phyloP scores from a whole-genome alignment of 176 grass and related monocot species.

The Triticum aestivum region IWGSC_CS_RefSeq_v2.1 NC_057795.1:330620449-330620948 shows the following conservation, averaged over 20 bases:
- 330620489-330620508: neutral
- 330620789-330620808: neutral
- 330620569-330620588: neutral
- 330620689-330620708: slow-evolving; percentile 5
- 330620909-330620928: neutral
- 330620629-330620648: neutral
- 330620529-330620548: slow-evolving; percentile 1
- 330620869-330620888: neutral
- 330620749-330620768: neutral
- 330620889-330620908: neutral
- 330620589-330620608: neutral
- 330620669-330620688: neutral
- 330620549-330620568: neutral
- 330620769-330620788: neutral
- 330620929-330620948: neutral
- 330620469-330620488: neutral
- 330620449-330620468: neutral
- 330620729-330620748: neutral
- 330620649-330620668: neutral
- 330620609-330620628: neutral
- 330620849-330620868: neutral
- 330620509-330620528: neutral
- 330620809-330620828: neutral
- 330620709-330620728: neutral
- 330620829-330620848: neutral